A percentile compares a stretch with the other conserved stretches of the same genome.
Conservation (phyloP, 805 yeast genomes). For the Metschnikowia proteae region DNA sequence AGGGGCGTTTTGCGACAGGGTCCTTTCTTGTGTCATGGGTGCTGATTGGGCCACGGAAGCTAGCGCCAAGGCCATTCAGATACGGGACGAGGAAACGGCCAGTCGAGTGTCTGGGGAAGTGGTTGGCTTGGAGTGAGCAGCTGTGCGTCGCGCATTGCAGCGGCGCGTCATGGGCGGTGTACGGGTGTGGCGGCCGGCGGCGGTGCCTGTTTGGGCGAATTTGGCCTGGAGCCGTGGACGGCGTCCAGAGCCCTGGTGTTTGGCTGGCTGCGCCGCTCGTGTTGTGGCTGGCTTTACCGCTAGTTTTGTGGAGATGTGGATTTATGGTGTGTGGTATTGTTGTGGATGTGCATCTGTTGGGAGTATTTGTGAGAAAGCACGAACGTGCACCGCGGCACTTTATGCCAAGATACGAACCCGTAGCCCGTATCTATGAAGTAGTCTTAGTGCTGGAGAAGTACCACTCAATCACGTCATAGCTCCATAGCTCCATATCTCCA, state of each 20-base stretch:
- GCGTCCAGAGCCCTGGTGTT: background rate
- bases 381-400: too few relatives aligned
- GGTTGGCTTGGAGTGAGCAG: background rate
- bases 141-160: constrained; percentile 4
- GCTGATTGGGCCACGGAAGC: background rate
- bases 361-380: too few relatives aligned
- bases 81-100: background rate
- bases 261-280: background rate
- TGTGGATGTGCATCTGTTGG: too few relatives aligned
- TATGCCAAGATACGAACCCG: too few relatives aligned
- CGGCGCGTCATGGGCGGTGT: constrained; percentile 1
- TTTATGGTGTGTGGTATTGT: too few relatives aligned
- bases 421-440: too few relatives aligned
- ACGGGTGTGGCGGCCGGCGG: background rate
- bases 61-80: background rate
- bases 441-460: too few relatives aligned
- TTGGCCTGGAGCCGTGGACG: background rate
- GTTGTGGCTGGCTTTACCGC: too few relatives aligned
- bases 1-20: background rate
- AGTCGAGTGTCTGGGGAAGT: background rate
- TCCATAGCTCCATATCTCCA: too few relatives aligned
- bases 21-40: background rate
- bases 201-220: background rate
- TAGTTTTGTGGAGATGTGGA: too few relatives aligned
- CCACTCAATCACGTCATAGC: too few relatives aligned